These are phyloP conservation scores for Sarocladiaceae sp. DNA, from an alignment of 2,329 filamentous ascomycete genomes.

Conservation along the genomic window DNA sequence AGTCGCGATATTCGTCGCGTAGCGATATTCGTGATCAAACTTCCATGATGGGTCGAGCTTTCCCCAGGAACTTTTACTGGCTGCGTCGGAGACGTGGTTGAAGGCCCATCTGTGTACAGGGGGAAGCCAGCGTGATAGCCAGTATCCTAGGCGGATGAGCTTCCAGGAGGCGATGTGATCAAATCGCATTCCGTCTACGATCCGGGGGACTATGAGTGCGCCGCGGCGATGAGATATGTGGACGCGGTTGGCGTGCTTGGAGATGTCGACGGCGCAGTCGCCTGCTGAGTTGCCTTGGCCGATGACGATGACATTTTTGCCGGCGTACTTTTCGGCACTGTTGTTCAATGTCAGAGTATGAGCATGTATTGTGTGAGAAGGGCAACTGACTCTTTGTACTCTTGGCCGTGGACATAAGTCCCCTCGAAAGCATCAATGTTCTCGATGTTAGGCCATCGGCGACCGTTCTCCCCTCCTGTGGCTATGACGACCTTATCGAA, in stretches of 20 bases:
- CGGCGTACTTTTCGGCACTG: conserved; percentile 16
- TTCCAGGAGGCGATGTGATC: conserved; percentile 18
- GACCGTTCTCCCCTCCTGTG: conserved; percentile 16
- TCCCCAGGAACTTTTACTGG: conserved; percentile 14
- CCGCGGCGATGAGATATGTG: conserved; percentile 20
- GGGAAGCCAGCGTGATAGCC: conserved; percentile 15
- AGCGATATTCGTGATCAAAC: conserved; percentile 12
- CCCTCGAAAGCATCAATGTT: conserved; percentile 16
- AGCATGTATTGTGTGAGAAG: too few relatives aligned
- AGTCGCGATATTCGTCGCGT: conserved; percentile 13
- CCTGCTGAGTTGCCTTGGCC: conserved; percentile 23
- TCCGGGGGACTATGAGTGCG: conserved; percentile 17
- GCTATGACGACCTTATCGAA: conserved; percentile 23
- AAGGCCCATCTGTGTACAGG: conserved; percentile 14
- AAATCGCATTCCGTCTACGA: conserved; percentile 16
- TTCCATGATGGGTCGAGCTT: conserved; percentile 16
- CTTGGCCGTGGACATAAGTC: conserved; percentile 18
- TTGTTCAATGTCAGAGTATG: too few relatives aligned
- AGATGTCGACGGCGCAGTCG: conserved; percentile 19
- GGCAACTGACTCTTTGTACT: conserved; percentile 19
- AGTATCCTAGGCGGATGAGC: conserved; percentile 15
- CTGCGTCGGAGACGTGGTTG: conserved; percentile 14
- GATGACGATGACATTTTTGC: conserved; percentile 20
- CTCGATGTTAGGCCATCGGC: conserved; percentile 16
- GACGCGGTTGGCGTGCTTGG: conserved; percentile 15